Evolutionary conservation across 169 alveolate genomes (phyloP), one percentile per base, ranked within the genome.

Genomic region (Theileria equi): DNA sequence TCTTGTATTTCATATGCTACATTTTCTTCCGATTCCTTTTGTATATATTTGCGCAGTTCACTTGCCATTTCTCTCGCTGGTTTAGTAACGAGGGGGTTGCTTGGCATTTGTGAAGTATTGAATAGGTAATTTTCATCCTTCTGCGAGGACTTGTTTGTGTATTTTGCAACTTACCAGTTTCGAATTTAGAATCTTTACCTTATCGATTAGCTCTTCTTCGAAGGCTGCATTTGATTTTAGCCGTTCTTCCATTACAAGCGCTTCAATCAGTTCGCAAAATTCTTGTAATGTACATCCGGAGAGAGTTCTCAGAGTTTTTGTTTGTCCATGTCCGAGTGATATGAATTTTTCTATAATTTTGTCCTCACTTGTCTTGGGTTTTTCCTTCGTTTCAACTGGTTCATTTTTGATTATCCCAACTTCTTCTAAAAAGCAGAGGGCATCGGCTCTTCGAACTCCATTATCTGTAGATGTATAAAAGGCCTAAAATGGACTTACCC

Each of bases 221-320:
- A 64, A 40, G 7, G 31, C 13, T 2, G 25, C n/a, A 11, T 43
- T 29, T 10, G 73, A 65, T 1, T 63, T 44, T n/a, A 62, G 29
- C 16, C 60, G 17, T 1, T 61, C 31, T 5, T 72, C 77, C 29
- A 74, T 19, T 4, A 74, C 72, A 5, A 74, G 53, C 1, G 79
- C 49, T 26, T 74, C 84, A 1, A 74, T 7, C 8, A 65, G 48
- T n/a, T 64, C 64, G 3, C 64, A 71, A 45, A 74, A 74, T 21
- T 63, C 80, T 38, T 74, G 66, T 32, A 74, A 25, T 21, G 84
- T 48, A 34, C 84, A 74, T 1, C 84, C 84, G 57, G 49, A 31
- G 28, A 54, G 57, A 44, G n/a, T n/a, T n/a, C n/a, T n/a, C n/a
- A n/a, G n/a, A n/a, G n/a, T n/a, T n/a, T n/a, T n/a, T n/a, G n/a